Percentiles rank a stretch among this genome's conserved stretches.
These are phyloP conservation scores for Gracilaria caudata DNA, from an alignment of 23 red algal species.

Conservation along the genomic window DNA sequence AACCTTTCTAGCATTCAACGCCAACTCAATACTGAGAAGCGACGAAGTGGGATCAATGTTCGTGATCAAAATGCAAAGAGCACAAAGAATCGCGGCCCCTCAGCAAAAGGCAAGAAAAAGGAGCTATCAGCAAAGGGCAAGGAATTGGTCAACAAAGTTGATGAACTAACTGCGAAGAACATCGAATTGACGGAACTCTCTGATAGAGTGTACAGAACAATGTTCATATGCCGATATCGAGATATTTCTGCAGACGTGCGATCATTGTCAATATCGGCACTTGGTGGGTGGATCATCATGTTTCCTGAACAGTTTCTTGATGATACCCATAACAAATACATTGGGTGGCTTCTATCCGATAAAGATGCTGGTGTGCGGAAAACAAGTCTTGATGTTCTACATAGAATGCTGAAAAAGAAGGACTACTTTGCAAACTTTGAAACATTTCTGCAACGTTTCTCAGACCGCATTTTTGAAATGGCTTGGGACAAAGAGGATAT, in stretches of 20 bases:
- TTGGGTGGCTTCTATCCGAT: constrained; percentile 92
- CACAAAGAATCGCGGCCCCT: background rate
- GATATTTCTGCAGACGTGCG: constrained; percentile 81
- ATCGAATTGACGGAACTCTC: constrained; percentile 61
- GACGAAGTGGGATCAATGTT: constrained; percentile 15
- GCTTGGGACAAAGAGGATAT: constrained; percentile 76
- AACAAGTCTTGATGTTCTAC: constrained; percentile 60
- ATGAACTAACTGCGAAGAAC: constrained; percentile 51
- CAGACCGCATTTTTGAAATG: constrained; percentile 83
- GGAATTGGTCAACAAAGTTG: constrained; percentile 57
- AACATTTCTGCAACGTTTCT: constrained; percentile 80
- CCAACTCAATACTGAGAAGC: constrained; percentile 48
- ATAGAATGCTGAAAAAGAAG: constrained; percentile 44
- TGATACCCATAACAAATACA: constrained; percentile 86
- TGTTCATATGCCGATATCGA: constrained; percentile 81
- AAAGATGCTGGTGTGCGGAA: constrained; percentile 76
- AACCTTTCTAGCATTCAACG: constrained; percentile 61
- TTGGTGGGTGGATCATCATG: constrained; percentile 77
- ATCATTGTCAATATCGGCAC: constrained; percentile 45
- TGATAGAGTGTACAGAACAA: constrained; percentile 67
- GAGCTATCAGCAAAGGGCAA: constrained; percentile 51
- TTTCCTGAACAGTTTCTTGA: constrained; percentile 84
- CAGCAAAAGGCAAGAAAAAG: constrained; percentile 4
- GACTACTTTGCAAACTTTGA: constrained; percentile 62
- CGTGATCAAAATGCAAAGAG: background rate